phyloP scores from a whole-genome alignment of 148 eudicot species.

The Rhododendron mucronatum region DNA sequence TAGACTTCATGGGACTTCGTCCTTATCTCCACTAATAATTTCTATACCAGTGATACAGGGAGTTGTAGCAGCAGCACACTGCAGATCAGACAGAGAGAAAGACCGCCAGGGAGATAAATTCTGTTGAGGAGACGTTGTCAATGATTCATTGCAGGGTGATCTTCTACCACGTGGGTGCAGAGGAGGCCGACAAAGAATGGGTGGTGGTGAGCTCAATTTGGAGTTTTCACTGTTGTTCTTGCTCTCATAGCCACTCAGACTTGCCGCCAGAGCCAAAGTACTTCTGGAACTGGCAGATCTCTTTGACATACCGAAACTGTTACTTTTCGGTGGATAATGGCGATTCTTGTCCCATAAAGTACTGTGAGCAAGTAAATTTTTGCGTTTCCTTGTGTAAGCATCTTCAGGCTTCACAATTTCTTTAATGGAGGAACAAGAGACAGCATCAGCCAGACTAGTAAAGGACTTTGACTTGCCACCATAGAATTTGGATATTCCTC shows the following conservation, averaged over 20 bases:
- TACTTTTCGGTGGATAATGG: conserved; percentile 7
- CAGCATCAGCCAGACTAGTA: conserved; percentile 53
- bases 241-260: conserved; percentile 29
- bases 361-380: conserved; percentile 46
- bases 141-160: conserved; percentile 18
- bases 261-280: conserved; percentile 18
- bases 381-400: conserved; percentile 53
- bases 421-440: conserved; percentile 38
- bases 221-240: conserved; percentile 26
- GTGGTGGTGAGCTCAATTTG: conserved; percentile 37
- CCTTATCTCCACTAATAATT: conserved; percentile 9
- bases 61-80: conserved; percentile 30
- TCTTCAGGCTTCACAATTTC: conserved; percentile 62
- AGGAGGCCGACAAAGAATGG: conserved; percentile 40
- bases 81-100: conserved; percentile 61
- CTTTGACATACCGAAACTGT: conserved; percentile 32
- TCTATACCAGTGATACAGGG: conserved; percentile 17
- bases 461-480: conserved; percentile 67
- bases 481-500: conserved; percentile 55
- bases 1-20: not conserved
- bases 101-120: conserved; percentile 44
- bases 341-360: conserved; percentile 29
- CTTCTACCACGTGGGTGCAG: conserved; percentile 38
- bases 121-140: conserved; percentile 18
- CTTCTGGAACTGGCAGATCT: conserved; percentile 39